Evolutionary conservation across 2,329 filamentous ascomycete genomes (phyloP), one percentile per base, ranked within the genome.

Genomic region (Tolypocladium tundrense): DNA sequence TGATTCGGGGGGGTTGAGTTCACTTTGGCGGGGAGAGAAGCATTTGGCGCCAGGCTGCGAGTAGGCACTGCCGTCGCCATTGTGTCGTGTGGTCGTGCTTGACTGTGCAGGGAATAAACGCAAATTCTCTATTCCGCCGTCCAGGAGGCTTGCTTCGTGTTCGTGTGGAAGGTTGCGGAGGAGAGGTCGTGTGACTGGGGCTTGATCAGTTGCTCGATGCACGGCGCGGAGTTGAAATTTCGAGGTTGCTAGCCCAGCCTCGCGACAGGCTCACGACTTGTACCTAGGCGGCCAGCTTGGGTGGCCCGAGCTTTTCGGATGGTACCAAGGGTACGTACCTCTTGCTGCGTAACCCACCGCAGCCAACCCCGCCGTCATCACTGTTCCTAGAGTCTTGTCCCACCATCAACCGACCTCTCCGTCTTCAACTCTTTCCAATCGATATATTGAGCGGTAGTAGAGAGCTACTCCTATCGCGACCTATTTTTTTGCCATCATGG

Each of bases 381-480:
- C 16, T 10, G 9, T 42, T 1, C 48, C 16, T 13, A 13, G 11
- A 33, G 9, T 19, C 48, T 31, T n/a, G 13, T 19, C n/a, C 16
- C 16, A 5, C 19, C 31, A 35, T n/a, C 31, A 52, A 9, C 48
- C 19, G 10, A 9, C 6, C 31, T 8, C 27, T 33, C 31, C 10
- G 31, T 14, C 48, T 35, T 52, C 48, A 35, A 21, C 48, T 52
- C 31, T 21, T 35, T 19, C 4, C 19, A 37, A 7, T 37, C 48
- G 9, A 37, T 14, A 19, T 4, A n/a, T 21, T 4, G 21, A 35
- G 24, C 84, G 89, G 82, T 94, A 97, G 94, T 97, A 88, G 94
- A 97, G 94, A 96, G 91, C 84, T 90, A 73, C 74, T 76, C 74
- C 74, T 76, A 76, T 75, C 70, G 72, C 65, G 62, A 79, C 54